phyloP scores from a whole-genome alignment of 768 basidiomycete genomes.

The Floccularia luteovirens region DNA sequence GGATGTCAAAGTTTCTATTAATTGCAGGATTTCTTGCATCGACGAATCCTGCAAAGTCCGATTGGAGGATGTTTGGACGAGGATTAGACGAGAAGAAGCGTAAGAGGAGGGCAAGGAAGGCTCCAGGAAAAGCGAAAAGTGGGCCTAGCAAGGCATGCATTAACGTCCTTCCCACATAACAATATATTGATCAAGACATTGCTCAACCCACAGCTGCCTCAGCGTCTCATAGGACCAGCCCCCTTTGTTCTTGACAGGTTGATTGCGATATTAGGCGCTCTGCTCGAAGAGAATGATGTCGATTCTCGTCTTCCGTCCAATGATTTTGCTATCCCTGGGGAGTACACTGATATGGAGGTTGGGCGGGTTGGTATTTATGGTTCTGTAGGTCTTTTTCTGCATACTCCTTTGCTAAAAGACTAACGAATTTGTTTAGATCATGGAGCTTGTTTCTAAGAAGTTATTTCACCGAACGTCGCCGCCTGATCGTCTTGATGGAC shows the following conservation, averaged over 20 bases:
- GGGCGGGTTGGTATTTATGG: slow-evolving; percentile 51
- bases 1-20: slow-evolving; percentile 64
- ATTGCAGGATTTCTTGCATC: slow-evolving; percentile 77
- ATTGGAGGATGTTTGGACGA: slow-evolving; percentile 78
- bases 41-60: slow-evolving; percentile 76
- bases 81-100: slow-evolving; percentile 59
- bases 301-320: slow-evolving; percentile 37
- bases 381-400: slow-evolving; percentile 27
- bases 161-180: background rate
- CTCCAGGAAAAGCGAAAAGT: slow-evolving; percentile 27
- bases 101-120: slow-evolving; percentile 35
- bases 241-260: slow-evolving; percentile 77
- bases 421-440: slow-evolving; percentile 38
- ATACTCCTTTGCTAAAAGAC: background rate
- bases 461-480: slow-evolving; percentile 60
- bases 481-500: slow-evolving; percentile 57
- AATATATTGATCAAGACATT: background rate
- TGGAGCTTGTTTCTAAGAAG: slow-evolving; percentile 56
- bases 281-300: slow-evolving; percentile 67
- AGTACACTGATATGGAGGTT: slow-evolving; percentile 71
- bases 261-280: slow-evolving; percentile 68
- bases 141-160: slow-evolving; percentile 36
- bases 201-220: slow-evolving; percentile 44
- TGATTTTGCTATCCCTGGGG: slow-evolving; percentile 52
- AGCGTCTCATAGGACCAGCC: slow-evolving; percentile 72